A percentile compares a stretch with the other conserved stretches of the same genome.
phyloP scores from a whole-genome alignment of 2,329 filamentous ascomycete species.

The Akanthomyces uredinophilus region DNA sequence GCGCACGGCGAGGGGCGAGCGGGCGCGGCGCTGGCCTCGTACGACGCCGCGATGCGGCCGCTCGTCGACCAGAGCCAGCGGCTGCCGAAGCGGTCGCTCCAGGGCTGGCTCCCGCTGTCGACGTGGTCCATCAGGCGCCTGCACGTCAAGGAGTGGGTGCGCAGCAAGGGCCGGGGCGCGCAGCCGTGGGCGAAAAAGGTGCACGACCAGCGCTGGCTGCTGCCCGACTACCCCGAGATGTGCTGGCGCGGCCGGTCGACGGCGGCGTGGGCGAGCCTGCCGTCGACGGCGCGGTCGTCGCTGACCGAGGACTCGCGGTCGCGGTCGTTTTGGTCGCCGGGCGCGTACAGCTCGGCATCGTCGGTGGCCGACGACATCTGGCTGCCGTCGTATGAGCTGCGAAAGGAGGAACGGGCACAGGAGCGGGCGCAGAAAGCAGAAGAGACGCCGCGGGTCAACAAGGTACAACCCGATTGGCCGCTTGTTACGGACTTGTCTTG shows the following conservation, averaged over 20 bases:
- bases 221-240: conserved; percentile 14
- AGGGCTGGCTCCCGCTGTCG: conserved; percentile 9
- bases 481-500: not conserved
- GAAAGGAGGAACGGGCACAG: not conserved
- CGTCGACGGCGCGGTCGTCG: conserved; percentile 7
- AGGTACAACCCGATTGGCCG: not conserved
- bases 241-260: conserved; percentile 15
- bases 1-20: not conserved
- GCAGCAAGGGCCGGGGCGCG: not conserved
- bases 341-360: not conserved
- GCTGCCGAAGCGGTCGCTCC: conserved; percentile 1
- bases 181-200: conserved; percentile 7
- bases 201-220: conserved; percentile 1
- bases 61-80: conserved; percentile 5
- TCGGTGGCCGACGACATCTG: conserved; percentile 1
- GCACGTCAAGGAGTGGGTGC: conserved; percentile 10
- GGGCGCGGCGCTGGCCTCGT: not conserved
- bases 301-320: not conserved
- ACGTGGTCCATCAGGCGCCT: conserved; percentile 8
- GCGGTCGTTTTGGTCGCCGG: not conserved
- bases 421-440: not conserved
- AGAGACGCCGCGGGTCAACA: not conserved
- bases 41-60: not conserved
- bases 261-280: not conserved
- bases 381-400: conserved; percentile 6